Evolutionary conservation across 805 yeast genomes (phyloP), one percentile per base, ranked within the genome.

Genomic region (Kregervanrija pseudodelftensis): DNA sequence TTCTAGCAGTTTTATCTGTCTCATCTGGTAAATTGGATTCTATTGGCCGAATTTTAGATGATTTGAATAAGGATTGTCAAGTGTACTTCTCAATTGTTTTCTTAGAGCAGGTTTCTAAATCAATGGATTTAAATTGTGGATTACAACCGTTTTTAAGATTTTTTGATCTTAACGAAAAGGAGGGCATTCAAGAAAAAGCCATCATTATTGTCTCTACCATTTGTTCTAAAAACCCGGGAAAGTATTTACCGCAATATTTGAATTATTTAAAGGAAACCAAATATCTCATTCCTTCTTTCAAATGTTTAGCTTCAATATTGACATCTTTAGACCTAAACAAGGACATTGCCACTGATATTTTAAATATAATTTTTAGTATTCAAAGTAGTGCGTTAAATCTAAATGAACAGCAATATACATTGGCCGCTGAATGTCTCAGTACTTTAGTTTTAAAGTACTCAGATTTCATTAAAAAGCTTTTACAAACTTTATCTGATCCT

Each of bases 201-300:
- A 74, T 83, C 1, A 69, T 72, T 40, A 68, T 82, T 0, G 56
- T 79, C 30, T 83, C 85, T 1, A 68, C 72, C 11, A 57, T 77
- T 17, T 65, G 74, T 9, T 61, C 72, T 3, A 61, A 62, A 33
- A 65, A 76, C 48, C 53, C 70, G 7, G 53, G 58, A 1, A 57
- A 49, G 4, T 68, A 71, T 44, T 54, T 77, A n/a, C 65, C 70
- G 0, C 49, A 48, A 8, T 49, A 79, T 40, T 51, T 79, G 33
- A 39, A 49, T 0, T 53, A 56, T 36, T 51, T 58, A 37, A 39
- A 41, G 3, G 32, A 37, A 11, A 39, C 44, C 10, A 8, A 36
- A 4, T 37, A 33, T 35, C 36, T 39, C 28, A 39, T 36, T 8
- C 48, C 47, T 17, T 34, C 46, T 12, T 42, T 53, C 15, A 45